Percentiles rank a stretch among this genome's conserved stretches.
Conservation (phyloP, 805 yeast genomes). For the Cyberlindnera xylosilytica region DNA sequence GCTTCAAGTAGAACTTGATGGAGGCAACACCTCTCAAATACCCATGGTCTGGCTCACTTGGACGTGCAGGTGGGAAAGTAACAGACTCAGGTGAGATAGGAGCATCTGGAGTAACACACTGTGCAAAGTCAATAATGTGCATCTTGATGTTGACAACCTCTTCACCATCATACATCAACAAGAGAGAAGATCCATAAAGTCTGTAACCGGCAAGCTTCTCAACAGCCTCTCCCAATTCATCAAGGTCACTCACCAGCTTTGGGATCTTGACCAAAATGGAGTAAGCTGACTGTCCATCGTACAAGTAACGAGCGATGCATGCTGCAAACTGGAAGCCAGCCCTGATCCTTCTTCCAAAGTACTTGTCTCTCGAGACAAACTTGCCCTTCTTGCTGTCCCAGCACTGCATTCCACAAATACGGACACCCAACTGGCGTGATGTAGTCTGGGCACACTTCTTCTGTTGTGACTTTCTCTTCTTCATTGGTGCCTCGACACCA, state of each 20-base stretch:
- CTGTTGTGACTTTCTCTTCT: slow-evolving; percentile 76
- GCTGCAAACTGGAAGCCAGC: slow-evolving; percentile 77
- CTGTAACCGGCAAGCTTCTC: slow-evolving; percentile 66
- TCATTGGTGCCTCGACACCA: slow-evolving; percentile 81
- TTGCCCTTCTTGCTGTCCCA: slow-evolving; percentile 48
- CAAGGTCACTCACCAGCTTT: slow-evolving; percentile 53
- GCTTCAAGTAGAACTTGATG: slow-evolving; percentile 62
- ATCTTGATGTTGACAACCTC: slow-evolving; percentile 37
- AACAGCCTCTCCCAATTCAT: slow-evolving; percentile 56
- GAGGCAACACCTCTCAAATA: slow-evolving; percentile 78
- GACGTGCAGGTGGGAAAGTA: slow-evolving; percentile 73
- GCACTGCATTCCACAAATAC: slow-evolving; percentile 94
- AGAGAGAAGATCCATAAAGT: slow-evolving; percentile 84
- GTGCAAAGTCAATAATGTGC: slow-evolving; percentile 94
- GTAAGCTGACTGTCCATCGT: slow-evolving; percentile 60
- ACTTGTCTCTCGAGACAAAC: slow-evolving; percentile 79
- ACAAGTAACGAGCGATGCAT: slow-evolving; percentile 70
- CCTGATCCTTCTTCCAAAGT: slow-evolving; percentile 78
- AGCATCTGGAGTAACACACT: slow-evolving; percentile 67
- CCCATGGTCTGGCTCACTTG: slow-evolving; percentile 69
- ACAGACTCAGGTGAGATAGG: slow-evolving; percentile 36
- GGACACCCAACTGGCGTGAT: slow-evolving; percentile 75
- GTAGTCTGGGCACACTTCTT: slow-evolving; percentile 81
- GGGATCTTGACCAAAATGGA: slow-evolving; percentile 71
- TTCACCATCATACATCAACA: slow-evolving; percentile 85